Percentiles rank a stretch among this genome's conserved stretches.
Conservation (phyloP, 1,284 basidiomycete species). For the Kalmanozyma brasiliensis region DNA sequence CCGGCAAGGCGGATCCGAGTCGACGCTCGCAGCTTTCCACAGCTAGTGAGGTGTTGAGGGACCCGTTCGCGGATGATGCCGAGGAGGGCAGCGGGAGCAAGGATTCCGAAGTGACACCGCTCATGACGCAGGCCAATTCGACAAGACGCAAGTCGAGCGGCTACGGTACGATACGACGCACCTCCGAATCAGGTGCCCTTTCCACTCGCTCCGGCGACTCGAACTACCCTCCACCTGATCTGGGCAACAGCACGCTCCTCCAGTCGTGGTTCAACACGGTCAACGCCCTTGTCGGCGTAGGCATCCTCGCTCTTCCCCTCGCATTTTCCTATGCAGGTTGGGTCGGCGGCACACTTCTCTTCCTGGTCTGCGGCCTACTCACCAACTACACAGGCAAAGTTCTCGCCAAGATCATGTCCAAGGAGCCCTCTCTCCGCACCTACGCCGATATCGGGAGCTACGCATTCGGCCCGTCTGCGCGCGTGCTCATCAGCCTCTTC, state of each 20-base stretch:
- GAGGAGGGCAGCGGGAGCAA: constrained; percentile 6
- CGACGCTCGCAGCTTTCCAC: constrained; percentile 15
- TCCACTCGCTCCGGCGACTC: constrained; percentile 21
- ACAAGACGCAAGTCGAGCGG: constrained; percentile 12
- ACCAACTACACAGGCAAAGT: constrained; percentile 67
- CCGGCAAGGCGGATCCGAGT: constrained; percentile 19
- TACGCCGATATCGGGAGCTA: constrained; percentile 66
- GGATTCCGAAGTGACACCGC: constrained; percentile 16
- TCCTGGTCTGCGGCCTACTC: constrained; percentile 58
- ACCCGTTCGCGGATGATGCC: constrained; percentile 44
- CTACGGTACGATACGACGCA: constrained; percentile 16
- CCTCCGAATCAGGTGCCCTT: constrained; percentile 21
- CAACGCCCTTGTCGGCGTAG: constrained; percentile 65
- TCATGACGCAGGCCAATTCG: neutral
- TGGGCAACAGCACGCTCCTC: constrained; percentile 58
- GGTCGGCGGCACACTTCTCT: constrained; percentile 55
- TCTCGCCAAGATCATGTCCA: constrained; percentile 62
- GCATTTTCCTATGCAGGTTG: constrained; percentile 62
- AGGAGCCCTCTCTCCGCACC: constrained; percentile 59
- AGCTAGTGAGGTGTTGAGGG: constrained; percentile 29
- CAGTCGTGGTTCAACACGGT: constrained; percentile 67
- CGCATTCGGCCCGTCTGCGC: constrained; percentile 61
- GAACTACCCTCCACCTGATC: constrained; percentile 13
- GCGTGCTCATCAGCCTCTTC: constrained; percentile 59
- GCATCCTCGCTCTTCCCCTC: constrained; percentile 64